Conservation (phyloP, 257 asterid species). For the Solanum sitiens region DNA sequence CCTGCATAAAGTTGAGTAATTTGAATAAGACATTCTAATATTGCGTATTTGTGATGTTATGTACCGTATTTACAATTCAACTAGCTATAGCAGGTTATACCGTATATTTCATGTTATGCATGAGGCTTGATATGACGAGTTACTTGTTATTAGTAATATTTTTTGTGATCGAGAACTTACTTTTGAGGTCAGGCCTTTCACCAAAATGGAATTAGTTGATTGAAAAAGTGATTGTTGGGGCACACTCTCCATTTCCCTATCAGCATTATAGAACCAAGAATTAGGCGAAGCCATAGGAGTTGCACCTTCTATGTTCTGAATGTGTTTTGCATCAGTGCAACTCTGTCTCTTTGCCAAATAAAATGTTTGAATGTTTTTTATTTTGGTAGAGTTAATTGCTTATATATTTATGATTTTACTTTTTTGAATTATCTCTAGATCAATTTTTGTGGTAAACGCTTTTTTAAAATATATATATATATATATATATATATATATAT, state of each 20-base stretch:
- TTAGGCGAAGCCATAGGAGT: slow-evolving; percentile 49
- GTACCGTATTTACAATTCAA: neutral
- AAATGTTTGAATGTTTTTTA: too few relatives aligned
- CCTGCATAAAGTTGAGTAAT: slow-evolving; percentile 20
- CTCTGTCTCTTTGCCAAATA: slow-evolving; percentile 15
- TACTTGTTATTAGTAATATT: neutral
- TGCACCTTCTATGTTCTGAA: slow-evolving; percentile 49
- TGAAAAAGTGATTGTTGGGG: slow-evolving; percentile 41
- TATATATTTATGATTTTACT: too few relatives aligned
- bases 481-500: too few relatives aligned
- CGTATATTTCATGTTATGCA: neutral
- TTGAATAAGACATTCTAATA: neutral
- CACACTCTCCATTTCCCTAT: slow-evolving; percentile 70
- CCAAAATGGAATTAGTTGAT: slow-evolving; percentile 56
- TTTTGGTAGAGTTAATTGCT: too few relatives aligned
- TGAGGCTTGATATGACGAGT: neutral
- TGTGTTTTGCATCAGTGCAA: slow-evolving; percentile 31
- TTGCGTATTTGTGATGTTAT: neutral
- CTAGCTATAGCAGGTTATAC: neutral
- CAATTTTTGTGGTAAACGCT: too few relatives aligned
- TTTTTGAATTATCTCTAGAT: too few relatives aligned
- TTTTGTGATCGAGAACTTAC: slow-evolving; percentile 24
- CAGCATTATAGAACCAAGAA: slow-evolving; percentile 44
- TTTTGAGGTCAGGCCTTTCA: slow-evolving; percentile 66
- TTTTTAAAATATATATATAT: too few relatives aligned